Percentiles rank a stretch among this genome's conserved stretches.
Evolutionary conservation across 1,284 basidiomycete genomes (phyloP).

Genomic region (Ustilago shanxiensis): DNA sequence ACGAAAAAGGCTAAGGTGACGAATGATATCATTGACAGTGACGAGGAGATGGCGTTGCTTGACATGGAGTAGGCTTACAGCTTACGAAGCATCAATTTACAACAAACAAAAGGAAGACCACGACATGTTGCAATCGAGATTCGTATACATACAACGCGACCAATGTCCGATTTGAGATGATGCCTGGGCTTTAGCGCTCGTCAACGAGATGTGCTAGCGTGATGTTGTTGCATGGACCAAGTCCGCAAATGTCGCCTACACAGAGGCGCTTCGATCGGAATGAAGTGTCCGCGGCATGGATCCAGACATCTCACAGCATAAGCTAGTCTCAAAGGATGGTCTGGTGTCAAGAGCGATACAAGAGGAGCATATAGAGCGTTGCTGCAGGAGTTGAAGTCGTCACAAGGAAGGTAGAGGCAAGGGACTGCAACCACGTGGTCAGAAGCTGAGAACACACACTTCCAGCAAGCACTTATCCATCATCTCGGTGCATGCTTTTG

Average conservation of each 20-base stretch:
- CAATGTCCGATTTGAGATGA: no score
- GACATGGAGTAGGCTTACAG: constrained; percentile 31
- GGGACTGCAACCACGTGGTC: no score
- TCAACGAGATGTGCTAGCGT: background rate
- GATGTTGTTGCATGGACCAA: background rate
- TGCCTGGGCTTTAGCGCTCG: no score
- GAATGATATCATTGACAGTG: constrained; percentile 64
- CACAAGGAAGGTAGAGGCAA: no score
- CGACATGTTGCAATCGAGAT: constrained; percentile 3
- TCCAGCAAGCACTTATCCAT: no score
- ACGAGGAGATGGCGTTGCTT: constrained; percentile 62
- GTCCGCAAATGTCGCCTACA: background rate
- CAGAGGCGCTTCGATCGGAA: background rate
- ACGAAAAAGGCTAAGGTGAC: constrained; percentile 46
- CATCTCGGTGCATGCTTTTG: no score
- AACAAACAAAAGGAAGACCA: background rate
- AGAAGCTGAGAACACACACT: no score
- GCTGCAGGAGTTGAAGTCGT: no score
- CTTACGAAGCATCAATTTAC: background rate
- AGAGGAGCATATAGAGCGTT: no score
- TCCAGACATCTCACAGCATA: background rate
- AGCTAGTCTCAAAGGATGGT: no score
- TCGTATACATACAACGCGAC: no score
- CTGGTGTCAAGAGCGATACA: no score
- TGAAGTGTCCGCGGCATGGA: background rate